Conservation (phyloP, 352 stramenopile genomes). For the Phytophthora colocasiae region DNA sequence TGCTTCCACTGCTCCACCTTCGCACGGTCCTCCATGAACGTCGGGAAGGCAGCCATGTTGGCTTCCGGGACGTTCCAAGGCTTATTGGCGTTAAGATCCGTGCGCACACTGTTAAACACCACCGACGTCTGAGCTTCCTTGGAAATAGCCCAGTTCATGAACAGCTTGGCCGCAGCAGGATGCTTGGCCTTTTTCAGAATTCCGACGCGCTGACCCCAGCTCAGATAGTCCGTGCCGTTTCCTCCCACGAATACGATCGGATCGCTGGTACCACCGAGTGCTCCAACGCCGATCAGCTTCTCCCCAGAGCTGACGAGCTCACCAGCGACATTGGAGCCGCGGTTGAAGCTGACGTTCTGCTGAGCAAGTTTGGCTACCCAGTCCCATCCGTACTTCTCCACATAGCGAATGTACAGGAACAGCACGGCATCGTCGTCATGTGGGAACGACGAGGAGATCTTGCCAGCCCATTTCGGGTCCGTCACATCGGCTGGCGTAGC, state of each 20-base stretch:
- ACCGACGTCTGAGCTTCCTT: slow-evolving; percentile 39
- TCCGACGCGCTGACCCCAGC: slow-evolving; percentile 58
- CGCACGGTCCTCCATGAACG: slow-evolving; percentile 62
- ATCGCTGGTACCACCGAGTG: not conserved
- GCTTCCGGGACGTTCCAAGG: slow-evolving; percentile 43
- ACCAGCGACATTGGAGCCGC: slow-evolving; percentile 37
- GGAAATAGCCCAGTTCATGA: slow-evolving; percentile 61
- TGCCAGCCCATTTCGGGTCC: slow-evolving; percentile 36
- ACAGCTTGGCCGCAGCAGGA: slow-evolving; percentile 55
- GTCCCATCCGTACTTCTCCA: slow-evolving; percentile 65
- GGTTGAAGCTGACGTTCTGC: slow-evolving; percentile 45
- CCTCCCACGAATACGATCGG: slow-evolving; percentile 26
- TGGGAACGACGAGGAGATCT: slow-evolving; percentile 57
- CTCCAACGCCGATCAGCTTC: slow-evolving; percentile 42
- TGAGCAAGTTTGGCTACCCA: slow-evolving; percentile 38
- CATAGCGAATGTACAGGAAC: slow-evolving; percentile 54
- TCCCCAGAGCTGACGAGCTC: slow-evolving; percentile 31
- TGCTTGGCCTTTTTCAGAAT: slow-evolving; percentile 54
- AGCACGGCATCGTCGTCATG: slow-evolving; percentile 59
- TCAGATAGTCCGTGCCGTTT: slow-evolving; percentile 42
- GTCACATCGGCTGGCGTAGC: slow-evolving; percentile 38
- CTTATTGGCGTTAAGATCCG: slow-evolving; percentile 41
- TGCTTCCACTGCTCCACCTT: slow-evolving; percentile 45
- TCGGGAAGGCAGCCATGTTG: slow-evolving; percentile 33
- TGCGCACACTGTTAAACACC: slow-evolving; percentile 38